Evolutionary conservation across 2,329 filamentous ascomycete genomes (phyloP), one percentile per base, ranked within the genome.

Genomic region (Fusarium poae): DNA sequence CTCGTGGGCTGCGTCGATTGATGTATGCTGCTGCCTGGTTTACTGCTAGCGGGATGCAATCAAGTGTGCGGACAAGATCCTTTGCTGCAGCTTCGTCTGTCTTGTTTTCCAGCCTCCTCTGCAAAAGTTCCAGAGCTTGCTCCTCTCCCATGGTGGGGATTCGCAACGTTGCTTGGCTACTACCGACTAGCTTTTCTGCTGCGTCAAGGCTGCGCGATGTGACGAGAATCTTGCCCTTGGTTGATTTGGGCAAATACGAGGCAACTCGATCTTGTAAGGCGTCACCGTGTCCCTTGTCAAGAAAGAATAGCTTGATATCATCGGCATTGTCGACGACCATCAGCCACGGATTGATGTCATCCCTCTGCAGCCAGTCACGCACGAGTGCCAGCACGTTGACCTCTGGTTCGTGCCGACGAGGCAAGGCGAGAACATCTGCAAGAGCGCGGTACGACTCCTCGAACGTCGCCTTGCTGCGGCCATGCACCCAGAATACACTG

Each of bases 401-500:
- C 10, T 72, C 72, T 16, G 73, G 72, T 58, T 79, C 64, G 30
- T 75, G 40, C 7, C 76, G 73, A 9, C 75, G 72, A 12, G 67
- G 59, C 8, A 81, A 68, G 56, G 75, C 75, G 12, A 75, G 67
- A 2, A 40, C 52, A 34, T 77, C 68, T 25, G 78, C 77, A 65
- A 82, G 76, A n/a, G 78, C 72, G 53, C 67, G 72, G 59, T 74
- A 79, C 34, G 74, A 73, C 56, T 79, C 71, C 62, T 81, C 74
- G 46, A 80, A 78, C 10, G 77, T 71, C 37, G 73, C 66, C 1
- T 65, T 64, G 50, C 76, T 78, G 52, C 74, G 77, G 3, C 77
- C 77, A 62, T 80, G 72, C n/a, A 81, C 67, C 79, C 78, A 82
- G 59, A 81, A 79, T 35, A 81, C 72, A 70, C 74, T 79, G 25